Base-by-base conservation (phyloP, 495 filamentous ascomycete genomes). In the Margaritispora aquatica region DNA sequence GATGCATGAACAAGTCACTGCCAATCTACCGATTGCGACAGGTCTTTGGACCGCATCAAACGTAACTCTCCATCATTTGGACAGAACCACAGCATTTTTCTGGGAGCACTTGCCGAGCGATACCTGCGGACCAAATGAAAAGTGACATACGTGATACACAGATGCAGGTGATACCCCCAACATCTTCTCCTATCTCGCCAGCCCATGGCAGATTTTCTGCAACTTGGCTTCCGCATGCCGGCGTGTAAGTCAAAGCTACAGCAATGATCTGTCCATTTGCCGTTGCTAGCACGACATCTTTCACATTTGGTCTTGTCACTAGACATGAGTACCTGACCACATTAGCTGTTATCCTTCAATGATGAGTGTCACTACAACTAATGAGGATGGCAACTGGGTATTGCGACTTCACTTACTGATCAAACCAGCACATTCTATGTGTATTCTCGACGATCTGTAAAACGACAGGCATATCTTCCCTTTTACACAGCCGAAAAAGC, bases 191-290 rank as follows among this genome's bases (percentile, higher is more conserved):
- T 60, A 84, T 78, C 56, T 70, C 74, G 54, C 71, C 68, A 19
- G 80, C 77, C 83, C 83, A 86, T 8, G 83, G 83, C 26, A 85
- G 70, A 66, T 85, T 82, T 26, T 74, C 75, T 10, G 75, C 75
- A 23, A 77, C 74, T 17, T 75, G 74, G 58, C 79, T 82, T 23
- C 75, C 80, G 38, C 75, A 76, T 26, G 71, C 73, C 19, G 74
- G 75, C 23, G 71, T 75, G 57, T 83, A 86, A 10, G 81, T 79
- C 26, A 86, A 66, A 41, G 81, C 83, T 13, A 75, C 71, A 2
- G 80, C 83, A 13, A 85, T 68, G 51, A 84, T 79, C 13, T 54
- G 64, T 23, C 68, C 68, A 19, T 68, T 65, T n/a, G 79, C 72
- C 8, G 76, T 41, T 0, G 71, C 79, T 1, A 82, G 52, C n/a